phyloP scores from a whole-genome alignment of 306 rosid species.

The Abrus precatorius region DNA sequence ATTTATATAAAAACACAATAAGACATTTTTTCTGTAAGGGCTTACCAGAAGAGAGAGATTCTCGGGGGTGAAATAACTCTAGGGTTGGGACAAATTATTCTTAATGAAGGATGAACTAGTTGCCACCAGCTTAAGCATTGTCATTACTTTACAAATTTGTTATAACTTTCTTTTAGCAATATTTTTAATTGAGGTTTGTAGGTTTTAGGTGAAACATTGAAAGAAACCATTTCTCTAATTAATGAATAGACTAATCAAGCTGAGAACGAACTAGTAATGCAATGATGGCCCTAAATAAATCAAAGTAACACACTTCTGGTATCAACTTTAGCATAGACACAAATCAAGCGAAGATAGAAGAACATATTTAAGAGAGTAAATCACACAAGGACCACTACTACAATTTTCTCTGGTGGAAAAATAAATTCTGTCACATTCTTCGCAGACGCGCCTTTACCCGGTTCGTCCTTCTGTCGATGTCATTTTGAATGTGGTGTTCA shows the following conservation, averaged over 20 bases:
- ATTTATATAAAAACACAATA: neutral
- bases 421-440: constrained; percentile 46
- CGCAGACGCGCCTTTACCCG: constrained; percentile 3
- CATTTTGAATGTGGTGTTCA: constrained; percentile 39
- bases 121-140: constrained; percentile 41
- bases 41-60: constrained; percentile 6
- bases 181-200: neutral
- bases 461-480: constrained; percentile 41
- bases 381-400: constrained; percentile 32
- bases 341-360: neutral
- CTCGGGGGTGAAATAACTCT: neutral
- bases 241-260: constrained; percentile 12
- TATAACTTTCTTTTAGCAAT: neutral
- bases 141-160: neutral
- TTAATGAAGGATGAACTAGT: constrained; percentile 15
- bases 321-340: constrained; percentile 12
- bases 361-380: neutral
- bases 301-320: neutral
- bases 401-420: constrained; percentile 17
- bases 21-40: neutral
- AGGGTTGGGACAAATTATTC: neutral
- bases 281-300: too few relatives aligned
- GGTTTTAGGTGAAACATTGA: constrained; percentile 33
- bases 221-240: constrained; percentile 9
- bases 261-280: neutral